Evolutionary conservation across 2,329 filamentous ascomycete genomes (phyloP).

Genomic region (Neofusicoccum laricinum): DNA sequence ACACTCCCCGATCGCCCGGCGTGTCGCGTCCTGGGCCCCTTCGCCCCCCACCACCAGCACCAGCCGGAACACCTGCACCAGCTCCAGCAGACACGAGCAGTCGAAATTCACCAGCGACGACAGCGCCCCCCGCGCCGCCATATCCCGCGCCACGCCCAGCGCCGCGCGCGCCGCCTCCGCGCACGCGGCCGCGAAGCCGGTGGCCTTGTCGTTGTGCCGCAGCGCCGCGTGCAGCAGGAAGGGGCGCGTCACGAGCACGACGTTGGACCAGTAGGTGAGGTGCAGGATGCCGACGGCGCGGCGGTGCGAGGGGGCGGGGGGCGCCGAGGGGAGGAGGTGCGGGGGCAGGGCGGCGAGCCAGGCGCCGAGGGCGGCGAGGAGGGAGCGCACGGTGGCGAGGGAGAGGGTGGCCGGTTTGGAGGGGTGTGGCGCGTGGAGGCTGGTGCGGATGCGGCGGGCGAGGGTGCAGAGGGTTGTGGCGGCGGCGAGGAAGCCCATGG

Average conservation of each 20-base stretch:
- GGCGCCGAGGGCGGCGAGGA: slow-evolving; percentile 31
- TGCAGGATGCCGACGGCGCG: slow-evolving; percentile 34
- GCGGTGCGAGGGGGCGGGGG: slow-evolving; percentile 31
- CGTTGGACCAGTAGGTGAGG: slow-evolving; percentile 35
- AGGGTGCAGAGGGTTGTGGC: slow-evolving; percentile 30
- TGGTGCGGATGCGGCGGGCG: slow-evolving; percentile 35
- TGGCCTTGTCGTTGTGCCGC: slow-evolving; percentile 20
- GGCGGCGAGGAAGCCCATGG: slow-evolving; percentile 31
- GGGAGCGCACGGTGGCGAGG: slow-evolving; percentile 32
- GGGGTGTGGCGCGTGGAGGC: slow-evolving; percentile 33
- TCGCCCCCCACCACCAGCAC: slow-evolving; percentile 22
- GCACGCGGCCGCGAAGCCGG: slow-evolving; percentile 18
- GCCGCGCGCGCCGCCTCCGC: slow-evolving; percentile 23
- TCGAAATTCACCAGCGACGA: slow-evolving; percentile 36
- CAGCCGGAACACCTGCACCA: slow-evolving; percentile 35
- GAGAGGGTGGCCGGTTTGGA: slow-evolving; percentile 27
- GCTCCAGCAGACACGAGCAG: slow-evolving; percentile 32
- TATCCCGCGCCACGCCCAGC: slow-evolving; percentile 27
- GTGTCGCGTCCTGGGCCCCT: slow-evolving; percentile 10
- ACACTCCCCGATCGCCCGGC: slow-evolving; percentile 23
- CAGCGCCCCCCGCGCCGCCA: too few relatives aligned
- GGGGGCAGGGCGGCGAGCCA: slow-evolving; percentile 33
- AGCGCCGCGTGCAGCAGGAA: slow-evolving; percentile 35
- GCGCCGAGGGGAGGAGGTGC: slow-evolving; percentile 31
- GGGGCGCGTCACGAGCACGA: slow-evolving; percentile 32